phyloP scores from a whole-genome alignment of 495 filamentous ascomycete species.

The Penicillium atrosanguineum region DNA sequence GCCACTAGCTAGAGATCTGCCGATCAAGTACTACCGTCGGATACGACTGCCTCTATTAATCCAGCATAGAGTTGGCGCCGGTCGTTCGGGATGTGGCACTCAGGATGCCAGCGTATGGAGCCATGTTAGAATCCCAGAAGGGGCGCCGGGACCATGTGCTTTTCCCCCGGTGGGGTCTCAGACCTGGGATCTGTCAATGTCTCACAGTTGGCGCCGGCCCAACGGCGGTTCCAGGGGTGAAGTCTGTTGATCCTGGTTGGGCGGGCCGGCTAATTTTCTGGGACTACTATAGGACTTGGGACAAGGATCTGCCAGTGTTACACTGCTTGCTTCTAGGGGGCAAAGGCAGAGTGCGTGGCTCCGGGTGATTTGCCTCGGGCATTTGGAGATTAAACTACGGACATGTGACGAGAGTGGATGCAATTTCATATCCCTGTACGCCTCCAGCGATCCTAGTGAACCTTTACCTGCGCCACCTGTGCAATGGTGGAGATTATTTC shows the following conservation, averaged over 20 bases:
- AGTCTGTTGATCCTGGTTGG: not conserved
- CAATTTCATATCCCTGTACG: conserved; percentile 17
- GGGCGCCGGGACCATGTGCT: not conserved
- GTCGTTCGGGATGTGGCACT: conserved; percentile 7
- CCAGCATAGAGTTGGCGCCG: conserved; percentile 25
- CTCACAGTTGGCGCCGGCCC: not conserved
- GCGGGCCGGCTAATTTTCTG: not conserved
- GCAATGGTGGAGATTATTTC: not conserved
- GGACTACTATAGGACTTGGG: not conserved
- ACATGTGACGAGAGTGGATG: conserved; percentile 21
- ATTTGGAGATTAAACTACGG: not conserved
- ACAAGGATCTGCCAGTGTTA: conserved; percentile 3
- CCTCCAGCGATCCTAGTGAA: conserved; percentile 8
- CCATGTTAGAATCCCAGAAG: not conserved
- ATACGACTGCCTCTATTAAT: conserved; percentile 11
- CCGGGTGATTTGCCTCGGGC: conserved; percentile 18
- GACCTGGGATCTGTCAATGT: conserved; percentile 10
- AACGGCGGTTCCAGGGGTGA: not conserved
- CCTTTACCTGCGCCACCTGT: not conserved
- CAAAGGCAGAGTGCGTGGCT: conserved; percentile 17
- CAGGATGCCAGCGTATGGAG: not conserved
- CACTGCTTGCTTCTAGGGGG: conserved; percentile 5
- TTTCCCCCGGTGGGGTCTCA: not conserved
- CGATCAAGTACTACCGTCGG: conserved; percentile 13
- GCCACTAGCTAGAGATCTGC: conserved; percentile 7